A percentile compares a stretch with the other conserved stretches of the same genome.
Evolutionary conservation across 2,329 filamentous ascomycete species (phyloP).

Genomic region (Chrysosporium keratinophilum): DNA sequence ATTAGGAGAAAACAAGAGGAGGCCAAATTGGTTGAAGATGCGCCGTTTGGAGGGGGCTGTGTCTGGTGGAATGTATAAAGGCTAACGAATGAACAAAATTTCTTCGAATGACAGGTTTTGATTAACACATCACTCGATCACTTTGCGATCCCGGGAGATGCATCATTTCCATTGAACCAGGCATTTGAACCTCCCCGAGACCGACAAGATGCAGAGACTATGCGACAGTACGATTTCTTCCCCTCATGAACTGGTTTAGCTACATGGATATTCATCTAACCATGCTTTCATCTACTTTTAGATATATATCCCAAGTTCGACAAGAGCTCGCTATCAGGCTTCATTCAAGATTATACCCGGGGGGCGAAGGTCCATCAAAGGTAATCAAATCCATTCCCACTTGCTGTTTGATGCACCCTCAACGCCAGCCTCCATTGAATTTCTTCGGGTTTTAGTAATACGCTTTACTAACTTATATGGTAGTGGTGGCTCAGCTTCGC

Average conservation of each 20-base stretch:
- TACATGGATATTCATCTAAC: neutral
- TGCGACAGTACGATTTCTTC: conserved; percentile 59
- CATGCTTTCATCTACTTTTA: conserved; percentile 15
- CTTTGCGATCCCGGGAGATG: conserved; percentile 90
- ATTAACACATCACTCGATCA: conserved; percentile 87
- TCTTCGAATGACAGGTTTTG: conserved; percentile 60
- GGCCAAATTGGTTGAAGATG: neutral
- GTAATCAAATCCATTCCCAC: conserved; percentile 23
- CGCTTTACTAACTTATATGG: conserved; percentile 26
- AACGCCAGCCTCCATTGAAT: neutral
- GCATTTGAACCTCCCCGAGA: conserved; percentile 85
- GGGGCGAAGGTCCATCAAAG: conserved; percentile 57
- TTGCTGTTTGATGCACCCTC: neutral
- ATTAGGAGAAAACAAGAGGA: neutral
- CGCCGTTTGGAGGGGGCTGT: neutral
- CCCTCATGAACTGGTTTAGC: neutral
- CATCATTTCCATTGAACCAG: conserved; percentile 87
- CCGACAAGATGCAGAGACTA: conserved; percentile 76
- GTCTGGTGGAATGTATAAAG: conserved; percentile 1
- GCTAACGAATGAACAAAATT: conserved; percentile 34
- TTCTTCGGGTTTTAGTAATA: too few relatives aligned
- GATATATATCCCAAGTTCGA: conserved; percentile 69
- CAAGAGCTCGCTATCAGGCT: conserved; percentile 80
- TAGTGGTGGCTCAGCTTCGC: conserved; percentile 99
- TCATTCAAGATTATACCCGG: conserved; percentile 76